Percentiles rank a stretch among this genome's conserved stretches.
Conservation (phyloP, 768 basidiomycete genomes). For the Cystofilobasidium macerans region DNA sequence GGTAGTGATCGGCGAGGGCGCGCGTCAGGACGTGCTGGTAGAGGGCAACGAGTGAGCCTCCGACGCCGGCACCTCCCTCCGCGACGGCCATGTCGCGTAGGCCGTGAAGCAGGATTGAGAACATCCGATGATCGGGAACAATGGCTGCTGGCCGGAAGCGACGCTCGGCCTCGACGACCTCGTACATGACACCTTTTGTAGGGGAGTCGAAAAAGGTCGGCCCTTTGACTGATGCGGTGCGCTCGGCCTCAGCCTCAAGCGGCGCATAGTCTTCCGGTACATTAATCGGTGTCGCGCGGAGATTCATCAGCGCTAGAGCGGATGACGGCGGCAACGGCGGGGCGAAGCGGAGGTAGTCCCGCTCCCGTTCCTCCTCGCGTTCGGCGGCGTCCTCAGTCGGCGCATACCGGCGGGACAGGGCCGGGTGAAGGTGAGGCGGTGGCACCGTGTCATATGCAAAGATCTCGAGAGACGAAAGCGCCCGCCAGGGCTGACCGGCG, state of each 20-base stretch:
- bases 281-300: not conserved
- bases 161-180: not conserved
- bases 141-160: not conserved
- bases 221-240: not conserved
- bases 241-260: no score
- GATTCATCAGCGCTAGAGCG: slow-evolving; percentile 6
- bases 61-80: not conserved
- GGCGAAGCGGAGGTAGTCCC: slow-evolving; percentile 3
- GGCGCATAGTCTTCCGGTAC: not conserved
- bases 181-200: not conserved
- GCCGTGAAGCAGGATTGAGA: slow-evolving; percentile 7
- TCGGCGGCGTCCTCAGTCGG: not conserved
- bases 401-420: not conserved
- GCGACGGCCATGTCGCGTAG: not conserved
- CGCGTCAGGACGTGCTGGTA: slow-evolving; percentile 15
- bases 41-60: slow-evolving; percentile 5
- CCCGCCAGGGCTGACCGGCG: slow-evolving; percentile 2
- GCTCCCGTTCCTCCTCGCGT: not conserved
- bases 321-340: slow-evolving; percentile 9
- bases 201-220: not conserved
- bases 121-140: not conserved
- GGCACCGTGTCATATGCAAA: slow-evolving; percentile 7
- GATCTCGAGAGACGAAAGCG: slow-evolving; percentile 10
- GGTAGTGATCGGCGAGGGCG: slow-evolving; percentile 15
- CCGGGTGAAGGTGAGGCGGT: slow-evolving; percentile 3